A percentile compares a stretch with the other conserved stretches of the same genome.
These are phyloP conservation scores for Cryptomeria japonica DNA, from an alignment of 75 land plant species.

Conservation along the genomic window DNA sequence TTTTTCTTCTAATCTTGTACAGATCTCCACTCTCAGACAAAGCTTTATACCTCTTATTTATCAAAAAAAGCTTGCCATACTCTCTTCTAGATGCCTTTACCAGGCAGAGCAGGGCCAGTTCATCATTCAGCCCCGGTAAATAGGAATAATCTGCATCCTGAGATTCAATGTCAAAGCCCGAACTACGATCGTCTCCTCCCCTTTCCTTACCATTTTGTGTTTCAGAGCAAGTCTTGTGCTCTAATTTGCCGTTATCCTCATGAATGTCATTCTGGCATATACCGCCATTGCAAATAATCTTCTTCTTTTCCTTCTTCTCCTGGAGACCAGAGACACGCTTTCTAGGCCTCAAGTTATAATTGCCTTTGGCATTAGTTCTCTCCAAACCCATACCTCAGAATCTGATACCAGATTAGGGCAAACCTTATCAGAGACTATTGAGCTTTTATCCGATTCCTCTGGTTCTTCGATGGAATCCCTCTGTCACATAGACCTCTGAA, in stretches of 20 bases:
- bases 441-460: neutral
- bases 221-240: neutral
- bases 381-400: neutral
- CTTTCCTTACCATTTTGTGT: neutral
- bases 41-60: constrained; percentile 26
- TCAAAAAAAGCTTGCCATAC: constrained; percentile 23
- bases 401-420: neutral
- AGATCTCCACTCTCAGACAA: constrained; percentile 46
- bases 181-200: neutral
- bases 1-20: constrained; percentile 33
- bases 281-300: neutral
- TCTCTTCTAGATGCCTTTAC: constrained; percentile 43
- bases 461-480: neutral
- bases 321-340: neutral
- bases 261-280: neutral
- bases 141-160: constrained; percentile 56
- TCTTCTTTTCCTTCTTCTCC: neutral
- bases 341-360: neutral
- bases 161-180: constrained; percentile 15
- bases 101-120: constrained; percentile 34
- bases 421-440: neutral
- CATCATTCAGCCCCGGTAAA: constrained; percentile 31
- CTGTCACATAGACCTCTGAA: no score
- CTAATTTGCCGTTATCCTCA: neutral
- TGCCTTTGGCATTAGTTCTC: neutral